These are phyloP conservation scores for Eutrema japonicum DNA, from an alignment of 345 rosid genomes.

Conservation along the genomic window DNA sequence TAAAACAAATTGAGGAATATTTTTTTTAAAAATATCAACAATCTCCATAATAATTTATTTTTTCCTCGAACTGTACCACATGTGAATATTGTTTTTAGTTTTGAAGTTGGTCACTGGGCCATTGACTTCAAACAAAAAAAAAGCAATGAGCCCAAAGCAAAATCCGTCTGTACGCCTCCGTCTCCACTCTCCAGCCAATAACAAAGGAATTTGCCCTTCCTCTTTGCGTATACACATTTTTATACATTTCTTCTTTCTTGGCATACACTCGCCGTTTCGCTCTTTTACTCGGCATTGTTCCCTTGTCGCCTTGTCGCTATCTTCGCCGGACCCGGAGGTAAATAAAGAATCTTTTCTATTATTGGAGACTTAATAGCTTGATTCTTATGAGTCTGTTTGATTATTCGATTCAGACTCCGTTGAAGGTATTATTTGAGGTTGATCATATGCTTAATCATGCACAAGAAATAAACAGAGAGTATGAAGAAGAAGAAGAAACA, in stretches of 20 bases:
- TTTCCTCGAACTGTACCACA: too few relatives aligned
- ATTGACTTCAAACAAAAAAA: conserved; percentile 24
- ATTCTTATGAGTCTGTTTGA: conserved; percentile 4
- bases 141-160: conserved; percentile 21
- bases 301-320: conserved; percentile 3
- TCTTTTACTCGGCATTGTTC: conserved; percentile 31
- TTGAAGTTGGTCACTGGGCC: conserved; percentile 16
- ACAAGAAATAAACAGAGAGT: too few relatives aligned
- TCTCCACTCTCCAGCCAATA: conserved; percentile 23
- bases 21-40: too few relatives aligned
- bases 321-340: conserved; percentile 30
- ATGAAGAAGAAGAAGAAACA: too few relatives aligned
- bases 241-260: conserved; percentile 11
- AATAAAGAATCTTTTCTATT: background rate
- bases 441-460: too few relatives aligned
- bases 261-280: conserved; percentile 4
- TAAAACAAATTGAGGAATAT: too few relatives aligned
- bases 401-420: background rate
- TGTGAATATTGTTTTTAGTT: background rate
- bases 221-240: conserved; percentile 17
- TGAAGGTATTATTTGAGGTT: too few relatives aligned
- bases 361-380: background rate
- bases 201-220: background rate
- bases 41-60: too few relatives aligned
- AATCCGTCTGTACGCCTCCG: conserved; percentile 35